phyloP scores from a whole-genome alignment of 495 filamentous ascomycete species.

The Collariella sp. region DNA sequence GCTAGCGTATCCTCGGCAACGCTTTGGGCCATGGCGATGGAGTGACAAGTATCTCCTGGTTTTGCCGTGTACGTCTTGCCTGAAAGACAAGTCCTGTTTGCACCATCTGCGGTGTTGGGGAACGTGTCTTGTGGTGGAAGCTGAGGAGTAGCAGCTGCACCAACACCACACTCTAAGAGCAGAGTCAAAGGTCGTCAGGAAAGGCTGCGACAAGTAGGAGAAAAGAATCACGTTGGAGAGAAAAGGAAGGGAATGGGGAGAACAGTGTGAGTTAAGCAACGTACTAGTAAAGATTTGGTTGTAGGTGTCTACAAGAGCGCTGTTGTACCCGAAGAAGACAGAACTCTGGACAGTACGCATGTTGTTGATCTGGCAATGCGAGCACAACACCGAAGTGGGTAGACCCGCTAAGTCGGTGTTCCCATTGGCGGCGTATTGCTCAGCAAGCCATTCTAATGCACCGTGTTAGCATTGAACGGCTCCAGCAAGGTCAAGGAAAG shows the following conservation, averaged over 20 bases:
- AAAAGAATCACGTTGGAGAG: too few relatives aligned
- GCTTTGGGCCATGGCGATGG: not conserved
- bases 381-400: not conserved
- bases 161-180: not conserved
- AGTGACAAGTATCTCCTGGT: not conserved
- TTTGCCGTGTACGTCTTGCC: not conserved
- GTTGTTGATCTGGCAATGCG: slow-evolving; percentile 1
- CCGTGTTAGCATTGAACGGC: not conserved
- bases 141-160: not conserved
- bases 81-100: not conserved
- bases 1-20: not conserved
- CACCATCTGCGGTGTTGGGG: not conserved
- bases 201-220: too few relatives aligned
- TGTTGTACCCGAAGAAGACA: not conserved
- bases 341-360: not conserved
- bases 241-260: too few relatives aligned
- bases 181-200: too few relatives aligned
- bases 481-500: not conserved
- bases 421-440: not conserved
- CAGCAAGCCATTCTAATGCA: not conserved
- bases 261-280: too few relatives aligned
- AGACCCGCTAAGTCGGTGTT: not conserved
- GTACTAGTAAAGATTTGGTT: not conserved
- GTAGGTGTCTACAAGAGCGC: not conserved
- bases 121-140: not conserved